Percentiles rank a stretch among this genome's conserved stretches.
phyloP scores from a whole-genome alignment of 2,329 filamentous ascomycete genomes.

The Ophiostoma australiae region DNA sequence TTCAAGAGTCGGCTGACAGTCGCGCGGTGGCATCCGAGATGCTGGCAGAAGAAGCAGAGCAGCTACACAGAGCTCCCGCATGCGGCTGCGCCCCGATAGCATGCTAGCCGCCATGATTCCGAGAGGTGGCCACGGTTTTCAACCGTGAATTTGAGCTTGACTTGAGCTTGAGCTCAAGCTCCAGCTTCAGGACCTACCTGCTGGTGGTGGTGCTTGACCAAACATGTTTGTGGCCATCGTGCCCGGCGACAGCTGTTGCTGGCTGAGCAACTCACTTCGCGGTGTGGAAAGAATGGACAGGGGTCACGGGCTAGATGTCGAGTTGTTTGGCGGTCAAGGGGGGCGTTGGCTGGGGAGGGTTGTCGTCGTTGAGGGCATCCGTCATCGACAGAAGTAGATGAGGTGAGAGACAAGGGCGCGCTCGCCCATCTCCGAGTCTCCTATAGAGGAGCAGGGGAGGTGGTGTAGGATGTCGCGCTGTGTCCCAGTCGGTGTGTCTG shows the following conservation, averaged over 20 bases:
- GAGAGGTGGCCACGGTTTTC: background rate
- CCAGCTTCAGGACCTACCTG: constrained; percentile 9
- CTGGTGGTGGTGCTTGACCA: constrained; percentile 9
- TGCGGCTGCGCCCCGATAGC: background rate
- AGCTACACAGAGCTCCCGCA: background rate
- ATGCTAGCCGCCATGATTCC: background rate
- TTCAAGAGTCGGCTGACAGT: background rate
- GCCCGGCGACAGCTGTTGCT: background rate
- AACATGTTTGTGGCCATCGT: constrained; percentile 15
- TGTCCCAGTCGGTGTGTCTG: background rate
- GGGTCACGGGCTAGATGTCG: background rate
- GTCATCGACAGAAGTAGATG: constrained; percentile 8
- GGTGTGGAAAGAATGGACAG: background rate
- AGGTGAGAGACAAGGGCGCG: background rate
- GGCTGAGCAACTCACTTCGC: background rate
- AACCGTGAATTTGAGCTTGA: background rate
- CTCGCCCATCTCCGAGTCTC: constrained; percentile 13
- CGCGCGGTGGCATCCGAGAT: background rate
- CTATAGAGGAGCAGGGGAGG: background rate
- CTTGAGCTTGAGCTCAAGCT: background rate
- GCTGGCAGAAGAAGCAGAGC: background rate
- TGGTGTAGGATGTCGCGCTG: background rate
- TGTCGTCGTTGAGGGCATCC: constrained; percentile 1
- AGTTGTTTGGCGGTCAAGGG: background rate
- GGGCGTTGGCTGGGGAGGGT: background rate